Base-by-base conservation (phyloP, 805 yeast genomes). In the Myxozyma udenii region DNA sequence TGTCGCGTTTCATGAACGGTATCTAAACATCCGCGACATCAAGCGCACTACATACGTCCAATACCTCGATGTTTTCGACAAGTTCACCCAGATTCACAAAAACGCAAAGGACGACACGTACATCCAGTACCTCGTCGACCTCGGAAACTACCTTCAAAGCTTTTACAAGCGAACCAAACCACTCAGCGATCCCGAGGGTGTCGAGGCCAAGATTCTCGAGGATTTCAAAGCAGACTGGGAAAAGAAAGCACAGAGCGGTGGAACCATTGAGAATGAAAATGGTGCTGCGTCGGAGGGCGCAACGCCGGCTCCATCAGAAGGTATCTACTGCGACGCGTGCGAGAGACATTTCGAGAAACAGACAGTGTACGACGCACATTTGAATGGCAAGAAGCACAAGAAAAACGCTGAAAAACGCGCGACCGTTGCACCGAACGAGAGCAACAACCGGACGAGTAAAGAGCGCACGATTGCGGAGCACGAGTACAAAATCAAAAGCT, bases 351-450 rank as follows among this genome's bases (percentile, higher is more conserved):
- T 87, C 64, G 70, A 85, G 12, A 83, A 84, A 46, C 70, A 70
- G 24, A 69, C 88, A 0, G 93, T 86, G 0, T 89, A 73, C 64
- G 68, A 76, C 3, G 81, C 78, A 2, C 97, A 91, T 72, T 66
- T 87, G 23, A 53, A 62, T 1, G 95, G 96, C 1, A 86, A 85
- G 64, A 83, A 83, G 60, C 97, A 91, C 64, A 69, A 74, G 50
- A 83, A 80, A 59, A 79, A 79, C 35, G 64, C 60, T 0, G 62
- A 55, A 23, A 63, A 58, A 19, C 28, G 33, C 16, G 19, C 24
- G 23, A 46, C 50, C 30, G 50, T 33, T 22, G 57, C 53, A 23
- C 41, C 48, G 14, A 21, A 42, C 16, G 42, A 44, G 7, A 23
- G 32, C 19, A 6, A 30, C 12, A 21, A 21, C 16, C 22, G 38